Evolutionary conservation across 2,329 filamentous ascomycete genomes (phyloP).

Genomic region (Xylaria hypoxylon): DNA sequence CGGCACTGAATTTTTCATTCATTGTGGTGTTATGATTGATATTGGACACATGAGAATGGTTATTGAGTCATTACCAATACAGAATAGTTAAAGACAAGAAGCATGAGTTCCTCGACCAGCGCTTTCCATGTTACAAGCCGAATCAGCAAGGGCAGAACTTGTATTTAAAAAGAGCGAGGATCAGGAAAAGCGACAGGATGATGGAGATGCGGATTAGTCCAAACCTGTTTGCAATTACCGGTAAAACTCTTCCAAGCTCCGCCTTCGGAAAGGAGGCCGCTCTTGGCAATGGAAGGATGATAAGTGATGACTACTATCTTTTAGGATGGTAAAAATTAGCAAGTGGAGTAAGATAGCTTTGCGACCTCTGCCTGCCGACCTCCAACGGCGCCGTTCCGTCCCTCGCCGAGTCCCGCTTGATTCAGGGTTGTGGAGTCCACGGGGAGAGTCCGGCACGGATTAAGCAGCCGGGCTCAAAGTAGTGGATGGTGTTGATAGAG

Average conservation of each 20-base stretch:
- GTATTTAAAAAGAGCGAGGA: neutral
- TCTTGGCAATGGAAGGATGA: conserved; percentile 22
- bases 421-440: conserved; percentile 38
- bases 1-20: conserved; percentile 40
- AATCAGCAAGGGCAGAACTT: conserved; percentile 10
- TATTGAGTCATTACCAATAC: conserved; percentile 28
- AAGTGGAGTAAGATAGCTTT: conserved; percentile 26
- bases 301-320: conserved; percentile 17
- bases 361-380: conserved; percentile 13
- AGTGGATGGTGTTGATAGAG: neutral
- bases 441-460: conserved; percentile 41
- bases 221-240: conserved; percentile 16
- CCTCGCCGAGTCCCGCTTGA: conserved; percentile 37
- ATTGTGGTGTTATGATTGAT: conserved; percentile 38
- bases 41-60: conserved; percentile 28
- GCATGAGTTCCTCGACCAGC: conserved; percentile 10
- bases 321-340: conserved; percentile 7
- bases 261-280: conserved; percentile 40
- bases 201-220: neutral
- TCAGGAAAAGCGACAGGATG: neutral
- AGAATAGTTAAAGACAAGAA: conserved; percentile 25
- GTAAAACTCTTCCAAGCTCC: conserved; percentile 37
- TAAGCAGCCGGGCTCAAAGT: conserved; percentile 31
- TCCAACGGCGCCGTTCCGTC: conserved; percentile 44
- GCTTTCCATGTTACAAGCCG: conserved; percentile 18